Percentiles rank a stretch among this genome's conserved stretches.
These are phyloP conservation scores for Musa troglodytarum DNA, from an alignment of 176 grass and related monocot genomes.

Conservation along the genomic window DNA sequence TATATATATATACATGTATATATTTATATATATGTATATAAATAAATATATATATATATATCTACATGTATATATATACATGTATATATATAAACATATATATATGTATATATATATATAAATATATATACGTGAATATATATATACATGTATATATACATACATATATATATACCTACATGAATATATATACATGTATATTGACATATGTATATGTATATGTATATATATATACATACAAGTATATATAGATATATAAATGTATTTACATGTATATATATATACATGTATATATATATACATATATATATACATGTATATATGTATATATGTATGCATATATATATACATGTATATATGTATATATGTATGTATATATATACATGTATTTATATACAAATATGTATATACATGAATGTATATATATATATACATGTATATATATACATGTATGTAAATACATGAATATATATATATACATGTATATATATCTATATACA, in stretches of 20 bases:
- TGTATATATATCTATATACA: background rate
- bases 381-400: background rate
- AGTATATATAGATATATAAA: slow-evolving; percentile 1
- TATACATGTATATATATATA: background rate
- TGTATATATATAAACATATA: too few relatives aligned
- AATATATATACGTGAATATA: too few relatives aligned
- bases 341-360: background rate
- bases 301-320: background rate
- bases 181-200: too few relatives aligned
- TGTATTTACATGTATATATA: background rate
- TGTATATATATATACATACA: too few relatives aligned
- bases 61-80: too few relatives aligned
- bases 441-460: background rate
- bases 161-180: too few relatives aligned
- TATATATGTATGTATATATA: background rate
- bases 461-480: background rate
- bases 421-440: background rate
- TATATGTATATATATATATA: too few relatives aligned
- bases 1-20: too few relatives aligned
- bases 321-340: background rate
- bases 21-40: too few relatives aligned
- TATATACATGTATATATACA: too few relatives aligned
- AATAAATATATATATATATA: too few relatives aligned
- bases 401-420: background rate
- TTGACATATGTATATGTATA: too few relatives aligned